A percentile compares a stretch with the other conserved stretches of the same genome.
Evolutionary conservation across 768 basidiomycete species (phyloP).

Genomic region (Boletus rufocinnamomeus): DNA sequence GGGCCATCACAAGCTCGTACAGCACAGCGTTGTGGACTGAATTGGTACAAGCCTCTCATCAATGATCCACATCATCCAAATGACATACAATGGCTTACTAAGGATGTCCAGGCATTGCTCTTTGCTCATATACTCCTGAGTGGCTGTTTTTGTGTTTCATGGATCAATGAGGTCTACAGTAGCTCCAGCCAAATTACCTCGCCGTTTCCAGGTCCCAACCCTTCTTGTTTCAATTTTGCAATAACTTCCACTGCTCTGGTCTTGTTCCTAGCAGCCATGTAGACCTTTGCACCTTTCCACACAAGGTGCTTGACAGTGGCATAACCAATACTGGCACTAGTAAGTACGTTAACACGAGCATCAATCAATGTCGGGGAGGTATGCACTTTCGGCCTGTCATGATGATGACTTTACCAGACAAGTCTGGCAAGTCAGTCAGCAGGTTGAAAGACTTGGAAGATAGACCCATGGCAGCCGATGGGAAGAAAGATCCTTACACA

Average conservation of each 20-base stretch:
- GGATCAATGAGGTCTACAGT: slow-evolving; percentile 54
- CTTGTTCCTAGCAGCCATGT: slow-evolving; percentile 53
- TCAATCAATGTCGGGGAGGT: no score
- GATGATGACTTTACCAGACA: no score
- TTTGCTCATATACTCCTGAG: slow-evolving; percentile 48
- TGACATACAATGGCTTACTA: slow-evolving; percentile 32
- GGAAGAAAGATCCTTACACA: no score
- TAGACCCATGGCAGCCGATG: no score
- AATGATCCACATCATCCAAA: not conserved
- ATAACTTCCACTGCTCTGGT: slow-evolving; percentile 49
- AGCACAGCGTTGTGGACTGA: slow-evolving; percentile 59
- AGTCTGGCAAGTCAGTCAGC: no score
- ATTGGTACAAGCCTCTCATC: not conserved
- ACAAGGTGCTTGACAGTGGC: no score
- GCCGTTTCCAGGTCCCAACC: slow-evolving; percentile 46
- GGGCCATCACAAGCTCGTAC: slow-evolving; percentile 32
- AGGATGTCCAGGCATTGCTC: slow-evolving; percentile 59
- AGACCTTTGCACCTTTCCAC: no score
- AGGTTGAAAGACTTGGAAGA: no score
- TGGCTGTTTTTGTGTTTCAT: slow-evolving; percentile 45
- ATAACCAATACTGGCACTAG: no score
- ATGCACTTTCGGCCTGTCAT: no score
- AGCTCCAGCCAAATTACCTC: slow-evolving; percentile 51
- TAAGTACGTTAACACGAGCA: no score
- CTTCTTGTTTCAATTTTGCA: slow-evolving; percentile 44